A percentile compares a stretch with the other conserved stretches of the same genome.
Evolutionary conservation across 2,329 filamentous ascomycete genomes (phyloP).

Genomic region (Byssothecium circinans): DNA sequence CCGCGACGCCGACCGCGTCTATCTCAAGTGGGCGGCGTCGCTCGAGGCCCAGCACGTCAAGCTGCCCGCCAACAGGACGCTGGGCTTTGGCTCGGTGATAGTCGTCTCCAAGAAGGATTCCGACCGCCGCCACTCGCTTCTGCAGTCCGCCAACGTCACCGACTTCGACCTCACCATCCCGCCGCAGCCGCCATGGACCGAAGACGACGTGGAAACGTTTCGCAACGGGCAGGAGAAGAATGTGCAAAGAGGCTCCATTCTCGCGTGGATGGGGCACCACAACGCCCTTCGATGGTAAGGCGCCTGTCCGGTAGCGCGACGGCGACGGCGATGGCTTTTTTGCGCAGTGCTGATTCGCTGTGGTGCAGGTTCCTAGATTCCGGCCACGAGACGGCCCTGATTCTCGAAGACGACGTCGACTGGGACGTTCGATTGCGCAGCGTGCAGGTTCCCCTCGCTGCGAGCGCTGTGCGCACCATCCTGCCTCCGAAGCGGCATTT

Average conservation of each 20-base stretch:
- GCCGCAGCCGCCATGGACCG: conserved; percentile 46
- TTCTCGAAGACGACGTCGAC: conserved; percentile 52
- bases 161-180: conserved; percentile 48
- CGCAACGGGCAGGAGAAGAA: conserved; percentile 38
- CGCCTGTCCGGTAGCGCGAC: conserved; percentile 10
- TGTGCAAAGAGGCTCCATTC: conserved; percentile 43
- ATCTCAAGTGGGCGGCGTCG: conserved; percentile 32
- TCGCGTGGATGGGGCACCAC: conserved; percentile 50
- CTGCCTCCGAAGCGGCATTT: conserved; percentile 32
- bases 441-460: conserved; percentile 46
- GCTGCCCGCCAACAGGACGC: conserved; percentile 37
- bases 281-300: conserved; percentile 46
- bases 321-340: background rate
- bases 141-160: conserved; percentile 48
- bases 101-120: conserved; percentile 47
- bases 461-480: conserved; percentile 44
- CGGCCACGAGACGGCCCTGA: conserved; percentile 46
- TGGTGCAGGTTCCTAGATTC: conserved; percentile 46
- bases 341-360: conserved; percentile 14
- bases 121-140: conserved; percentile 42
- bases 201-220: conserved; percentile 44
- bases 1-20: conserved; percentile 30
- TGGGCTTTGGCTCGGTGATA: conserved; percentile 47
- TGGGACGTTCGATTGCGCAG: conserved; percentile 50
- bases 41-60: conserved; percentile 26